These are phyloP conservation scores for Pleurotus eryngii DNA, from an alignment of 768 basidiomycete species.

Conservation along the genomic window DNA sequence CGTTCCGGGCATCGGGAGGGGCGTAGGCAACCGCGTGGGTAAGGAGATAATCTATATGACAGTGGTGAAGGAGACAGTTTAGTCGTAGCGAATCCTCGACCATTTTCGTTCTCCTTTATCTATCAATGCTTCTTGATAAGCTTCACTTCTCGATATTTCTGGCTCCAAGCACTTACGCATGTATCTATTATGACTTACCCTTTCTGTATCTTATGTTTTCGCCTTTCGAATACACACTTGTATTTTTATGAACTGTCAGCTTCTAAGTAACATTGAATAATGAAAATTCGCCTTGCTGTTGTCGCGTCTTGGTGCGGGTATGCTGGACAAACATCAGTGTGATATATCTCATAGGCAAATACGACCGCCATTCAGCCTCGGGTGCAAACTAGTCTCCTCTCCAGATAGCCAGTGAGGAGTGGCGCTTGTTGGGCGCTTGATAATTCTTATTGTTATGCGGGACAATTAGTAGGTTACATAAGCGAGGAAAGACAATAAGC, in stretches of 20 bases:
- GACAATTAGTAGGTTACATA: conserved; percentile 1
- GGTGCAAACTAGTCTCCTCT: too few relatives aligned
- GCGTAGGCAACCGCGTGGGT: conserved; percentile 11
- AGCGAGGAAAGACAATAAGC: conserved; percentile 6
- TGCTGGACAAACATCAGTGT: too few relatives aligned
- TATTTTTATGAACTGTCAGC: conserved; percentile 3
- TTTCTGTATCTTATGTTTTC: conserved; percentile 4
- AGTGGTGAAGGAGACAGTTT: conserved; percentile 32
- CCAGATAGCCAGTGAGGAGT: not conserved
- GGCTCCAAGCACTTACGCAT: not conserved
- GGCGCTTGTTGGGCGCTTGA: not conserved
- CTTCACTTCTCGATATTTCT: not conserved
- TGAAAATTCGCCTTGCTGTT: too few relatives aligned
- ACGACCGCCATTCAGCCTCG: too few relatives aligned
- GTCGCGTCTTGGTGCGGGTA: too few relatives aligned
- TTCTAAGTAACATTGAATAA: too few relatives aligned
- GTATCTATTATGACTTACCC: not conserved
- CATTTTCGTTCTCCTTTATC: not conserved
- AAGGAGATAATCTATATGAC: conserved; percentile 42
- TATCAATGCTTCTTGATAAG: not conserved
- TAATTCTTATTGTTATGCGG: not conserved
- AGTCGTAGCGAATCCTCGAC: not conserved
- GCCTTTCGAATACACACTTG: not conserved
- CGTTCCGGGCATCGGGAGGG: conserved; percentile 21
- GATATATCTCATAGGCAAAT: too few relatives aligned